Conservation (phyloP, 441 rosid species). For the Erodium trifolium region DNA sequence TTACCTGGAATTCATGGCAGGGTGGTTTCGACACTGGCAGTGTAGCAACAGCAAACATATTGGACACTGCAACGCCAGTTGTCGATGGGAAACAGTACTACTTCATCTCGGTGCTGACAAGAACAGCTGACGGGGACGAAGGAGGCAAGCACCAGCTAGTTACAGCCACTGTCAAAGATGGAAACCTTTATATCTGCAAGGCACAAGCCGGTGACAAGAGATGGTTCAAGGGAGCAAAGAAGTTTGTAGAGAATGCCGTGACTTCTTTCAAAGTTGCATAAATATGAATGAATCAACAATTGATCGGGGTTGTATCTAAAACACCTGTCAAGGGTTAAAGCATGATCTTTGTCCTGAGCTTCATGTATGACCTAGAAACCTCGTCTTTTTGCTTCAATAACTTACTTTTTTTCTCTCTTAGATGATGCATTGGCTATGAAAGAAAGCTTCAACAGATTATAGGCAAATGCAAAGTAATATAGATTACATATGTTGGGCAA, state of each 20-base stretch:
- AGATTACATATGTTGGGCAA: no score
- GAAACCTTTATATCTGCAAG: slow-evolving; percentile 91
- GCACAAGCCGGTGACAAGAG: slow-evolving; percentile 99
- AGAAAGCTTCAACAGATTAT: no score
- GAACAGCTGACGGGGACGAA: slow-evolving; percentile 97
- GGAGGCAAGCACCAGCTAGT: slow-evolving; percentile 90
- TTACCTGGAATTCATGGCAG: slow-evolving; percentile 20
- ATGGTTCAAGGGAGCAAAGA: slow-evolving; percentile 96
- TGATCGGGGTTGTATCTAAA: slow-evolving; percentile 22
- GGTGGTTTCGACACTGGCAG: slow-evolving; percentile 71
- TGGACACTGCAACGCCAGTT: slow-evolving; percentile 41
- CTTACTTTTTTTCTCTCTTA: no score
- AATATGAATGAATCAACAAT: not conserved
- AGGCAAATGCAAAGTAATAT: no score
- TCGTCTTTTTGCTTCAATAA: no score
- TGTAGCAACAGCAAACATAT: slow-evolving; percentile 82
- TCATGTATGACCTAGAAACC: no score
- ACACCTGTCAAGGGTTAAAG: no score
- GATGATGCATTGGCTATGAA: no score
- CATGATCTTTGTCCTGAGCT: no score
- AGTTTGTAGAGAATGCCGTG: slow-evolving; percentile 62
- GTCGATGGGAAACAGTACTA: slow-evolving; percentile 55
- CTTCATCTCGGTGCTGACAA: slow-evolving; percentile 61
- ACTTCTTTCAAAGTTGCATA: slow-evolving; percentile 88
- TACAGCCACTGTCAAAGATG: slow-evolving; percentile 65